Evolutionary conservation across 768 basidiomycete species (phyloP).

Genomic region (Scleroderma bovista): DNA sequence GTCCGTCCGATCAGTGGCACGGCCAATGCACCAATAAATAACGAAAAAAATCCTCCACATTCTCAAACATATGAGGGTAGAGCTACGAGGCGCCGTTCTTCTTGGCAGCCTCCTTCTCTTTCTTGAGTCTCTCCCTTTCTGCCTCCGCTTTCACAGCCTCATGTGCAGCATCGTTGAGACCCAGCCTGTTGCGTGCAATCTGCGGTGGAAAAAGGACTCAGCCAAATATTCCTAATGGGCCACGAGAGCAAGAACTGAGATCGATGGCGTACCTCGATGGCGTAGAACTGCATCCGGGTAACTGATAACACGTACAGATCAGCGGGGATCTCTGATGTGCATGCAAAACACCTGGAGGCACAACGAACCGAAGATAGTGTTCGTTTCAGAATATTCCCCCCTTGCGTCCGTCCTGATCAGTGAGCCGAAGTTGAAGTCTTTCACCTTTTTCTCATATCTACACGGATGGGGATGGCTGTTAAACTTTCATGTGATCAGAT

Average conservation of each 20-base stretch:
- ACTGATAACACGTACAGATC: conserved; percentile 11
- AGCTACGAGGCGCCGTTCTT: not conserved
- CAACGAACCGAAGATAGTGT: conserved; percentile 88
- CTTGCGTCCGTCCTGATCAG: conserved; percentile 77
- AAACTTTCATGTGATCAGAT: not conserved
- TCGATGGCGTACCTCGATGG: conserved; percentile 61
- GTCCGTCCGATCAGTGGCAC: not conserved
- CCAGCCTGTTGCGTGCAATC: conserved; percentile 89
- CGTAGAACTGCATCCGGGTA: conserved; percentile 67
- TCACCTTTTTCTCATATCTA: conserved; percentile 86
- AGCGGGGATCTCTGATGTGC: conserved; percentile 4
- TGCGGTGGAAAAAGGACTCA: conserved; percentile 23
- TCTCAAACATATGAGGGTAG: not conserved
- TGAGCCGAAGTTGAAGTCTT: conserved; percentile 96
- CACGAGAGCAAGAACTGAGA: conserved; percentile 3
- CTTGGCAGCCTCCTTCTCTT: conserved; percentile 51
- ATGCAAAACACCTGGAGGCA: not conserved
- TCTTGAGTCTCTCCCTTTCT: conserved; percentile 48
- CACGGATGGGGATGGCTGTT: not conserved
- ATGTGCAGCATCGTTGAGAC: conserved; percentile 85
- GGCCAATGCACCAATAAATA: not conserved
- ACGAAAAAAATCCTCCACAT: not conserved
- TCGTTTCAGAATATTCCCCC: conserved; percentile 83
- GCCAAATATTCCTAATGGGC: not conserved
- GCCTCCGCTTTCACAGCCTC: conserved; percentile 71